Evolutionary conservation across 441 rosid species (phyloP), one percentile per base, ranked within the genome.

Genomic region (Gossypium davidsonii): DNA sequence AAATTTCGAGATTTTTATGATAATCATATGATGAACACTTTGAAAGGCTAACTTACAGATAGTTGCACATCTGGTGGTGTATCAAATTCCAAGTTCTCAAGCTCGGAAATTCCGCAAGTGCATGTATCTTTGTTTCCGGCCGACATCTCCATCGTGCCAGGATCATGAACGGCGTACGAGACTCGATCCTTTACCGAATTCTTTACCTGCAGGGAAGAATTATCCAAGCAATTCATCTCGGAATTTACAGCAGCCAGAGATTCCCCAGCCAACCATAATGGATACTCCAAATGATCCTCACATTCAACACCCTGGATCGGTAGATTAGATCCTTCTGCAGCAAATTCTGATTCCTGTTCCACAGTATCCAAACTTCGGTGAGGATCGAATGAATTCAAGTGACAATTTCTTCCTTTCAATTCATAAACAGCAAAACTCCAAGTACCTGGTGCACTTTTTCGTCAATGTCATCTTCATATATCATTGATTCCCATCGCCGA

Each of bases 61-160:
- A 87, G 84, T 37, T 51, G 48, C 39, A 87, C 78, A 71, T 90
- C 95, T 20, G 97, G 97, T 20, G 97, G 97, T 11, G 86, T 83
- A 72, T 89, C 99, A 2, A 90, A 75, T 4, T 88, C 95, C 21
- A 87, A 82, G 74, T 84, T 89, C 71, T 80, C 93, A 1, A 87
- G 82, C 73, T 89, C 96, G n/a, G 88, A 69, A 44, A 87, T 79
- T 56, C 88, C 89, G 72, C 37, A 80, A 15, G 80, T 28, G 34
- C 34, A 20, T 10, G 66, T 61, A 26, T 34, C 70, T 56, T 42
- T 60, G 17, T 62, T 31, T 61, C 80, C 86, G 58, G 71, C 71
- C 37, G 74, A 31, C 34, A 31, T 48, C 76, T 77, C 81, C 55
- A 76, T 77, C 1, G 42, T 18, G 23, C 58, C 58, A 21, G 21